A percentile compares a stretch with the other conserved stretches of the same genome.
These are phyloP conservation scores for Aspergillus affinis DNA, from an alignment of 495 filamentous ascomycete species.

Conservation along the genomic window DNA sequence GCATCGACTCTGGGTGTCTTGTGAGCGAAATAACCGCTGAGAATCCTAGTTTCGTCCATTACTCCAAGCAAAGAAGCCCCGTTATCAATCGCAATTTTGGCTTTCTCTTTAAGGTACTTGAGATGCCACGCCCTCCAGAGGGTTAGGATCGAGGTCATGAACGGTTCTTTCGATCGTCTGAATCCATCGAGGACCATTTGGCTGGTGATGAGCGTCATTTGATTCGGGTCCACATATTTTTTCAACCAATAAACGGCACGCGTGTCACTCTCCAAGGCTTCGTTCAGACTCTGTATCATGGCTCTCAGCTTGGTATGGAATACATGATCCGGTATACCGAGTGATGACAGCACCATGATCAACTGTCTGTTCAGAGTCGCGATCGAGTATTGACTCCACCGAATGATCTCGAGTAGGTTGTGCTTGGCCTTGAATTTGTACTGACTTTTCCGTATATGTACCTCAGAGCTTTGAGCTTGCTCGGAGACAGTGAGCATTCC, in stretches of 20 bases:
- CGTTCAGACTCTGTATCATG: constrained; percentile 63
- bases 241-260: constrained; percentile 65
- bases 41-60: constrained; percentile 75
- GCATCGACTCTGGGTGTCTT: constrained; percentile 20
- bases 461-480: constrained; percentile 56
- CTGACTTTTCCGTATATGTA: constrained; percentile 79
- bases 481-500: constrained; percentile 77
- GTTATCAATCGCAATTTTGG: constrained; percentile 74
- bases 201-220: constrained; percentile 71
- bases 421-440: constrained; percentile 78
- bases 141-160: constrained; percentile 69
- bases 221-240: constrained; percentile 81
- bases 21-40: constrained; percentile 65
- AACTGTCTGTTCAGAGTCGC: constrained; percentile 87
- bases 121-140: constrained; percentile 83
- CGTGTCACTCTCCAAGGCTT: constrained; percentile 62
- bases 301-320: constrained; percentile 66
- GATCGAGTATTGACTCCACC: constrained; percentile 67
- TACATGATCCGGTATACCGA: constrained; percentile 66
- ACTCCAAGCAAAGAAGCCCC: constrained; percentile 90
- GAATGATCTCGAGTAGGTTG: constrained; percentile 78
- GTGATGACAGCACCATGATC: constrained; percentile 75
- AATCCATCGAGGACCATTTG: constrained; percentile 79
- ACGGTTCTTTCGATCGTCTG: constrained; percentile 73
- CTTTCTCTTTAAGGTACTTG: constrained; percentile 88